Evolutionary conservation across 345 rosid genomes (phyloP).

Genomic region (Ricinus communis): DNA sequence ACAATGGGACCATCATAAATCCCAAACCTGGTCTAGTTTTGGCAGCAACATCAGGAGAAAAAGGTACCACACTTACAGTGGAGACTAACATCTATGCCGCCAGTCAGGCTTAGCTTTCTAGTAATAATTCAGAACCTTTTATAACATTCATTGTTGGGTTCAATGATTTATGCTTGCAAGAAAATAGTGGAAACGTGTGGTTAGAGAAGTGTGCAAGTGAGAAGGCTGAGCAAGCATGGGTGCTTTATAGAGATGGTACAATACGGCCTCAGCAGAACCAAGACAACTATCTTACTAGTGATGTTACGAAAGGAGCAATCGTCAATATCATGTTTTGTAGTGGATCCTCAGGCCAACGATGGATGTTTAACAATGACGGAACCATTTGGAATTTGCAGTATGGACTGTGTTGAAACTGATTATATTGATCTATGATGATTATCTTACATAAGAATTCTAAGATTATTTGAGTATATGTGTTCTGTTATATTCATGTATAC

Average conservation of each 20-base stretch:
- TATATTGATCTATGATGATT: no score
- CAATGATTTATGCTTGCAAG: background rate
- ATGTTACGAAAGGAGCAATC: background rate
- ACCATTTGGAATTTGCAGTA: background rate
- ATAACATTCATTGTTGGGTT: background rate
- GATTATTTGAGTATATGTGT: no score
- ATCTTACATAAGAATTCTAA: no score
- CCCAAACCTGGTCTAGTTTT: background rate
- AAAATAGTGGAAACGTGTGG: background rate
- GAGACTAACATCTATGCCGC: background rate
- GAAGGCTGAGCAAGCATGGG: background rate
- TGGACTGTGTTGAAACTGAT: no score
- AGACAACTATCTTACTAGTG: background rate
- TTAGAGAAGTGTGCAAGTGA: background rate
- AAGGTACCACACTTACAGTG: background rate
- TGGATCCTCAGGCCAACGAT: background rate
- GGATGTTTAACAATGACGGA: background rate
- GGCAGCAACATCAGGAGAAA: background rate
- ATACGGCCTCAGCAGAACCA: background rate
- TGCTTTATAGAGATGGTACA: background rate
- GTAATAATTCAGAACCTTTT: background rate
- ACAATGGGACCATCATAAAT: constrained; percentile 8
- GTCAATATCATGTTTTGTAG: background rate
- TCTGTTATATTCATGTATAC: no score
- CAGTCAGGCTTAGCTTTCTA: background rate